phyloP scores from a whole-genome alignment of 345 rosid genomes.

The Populus simonii region DNA sequence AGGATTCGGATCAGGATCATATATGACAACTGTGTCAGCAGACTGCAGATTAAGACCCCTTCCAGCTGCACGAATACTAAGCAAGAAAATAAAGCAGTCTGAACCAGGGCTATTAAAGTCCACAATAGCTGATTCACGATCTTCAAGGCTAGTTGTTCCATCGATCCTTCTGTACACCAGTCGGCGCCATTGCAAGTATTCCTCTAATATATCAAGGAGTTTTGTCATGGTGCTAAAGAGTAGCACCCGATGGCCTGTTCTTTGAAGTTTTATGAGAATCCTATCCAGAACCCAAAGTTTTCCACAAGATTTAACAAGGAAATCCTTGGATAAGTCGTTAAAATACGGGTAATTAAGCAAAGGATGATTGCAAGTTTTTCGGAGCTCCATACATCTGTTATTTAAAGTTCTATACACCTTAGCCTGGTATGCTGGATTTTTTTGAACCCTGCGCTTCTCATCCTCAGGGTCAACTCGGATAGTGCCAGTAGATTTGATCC shows the following conservation, averaged over 20 bases:
- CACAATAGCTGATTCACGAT: slow-evolving; percentile 98
- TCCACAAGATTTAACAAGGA: slow-evolving; percentile 92
- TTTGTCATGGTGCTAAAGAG: slow-evolving; percentile 99
- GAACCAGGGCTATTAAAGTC: slow-evolving; percentile 83
- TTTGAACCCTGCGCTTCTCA: slow-evolving; percentile 68
- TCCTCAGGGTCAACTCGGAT: slow-evolving; percentile 96
- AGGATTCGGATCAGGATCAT: slow-evolving; percentile 99
- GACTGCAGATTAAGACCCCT: slow-evolving; percentile 99
- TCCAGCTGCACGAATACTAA: slow-evolving; percentile 98
- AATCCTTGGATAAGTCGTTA: slow-evolving; percentile 82
- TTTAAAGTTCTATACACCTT: slow-evolving; percentile 69
- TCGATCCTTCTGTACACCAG: slow-evolving; percentile 93
- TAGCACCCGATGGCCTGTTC: slow-evolving; percentile 92
- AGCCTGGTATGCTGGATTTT: slow-evolving; percentile 75
- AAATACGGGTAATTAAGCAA: slow-evolving; percentile 92
- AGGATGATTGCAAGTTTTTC: slow-evolving; percentile 97
- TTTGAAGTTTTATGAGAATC: slow-evolving; percentile 87
- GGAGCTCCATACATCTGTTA: slow-evolving; percentile 99
- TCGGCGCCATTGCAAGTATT: slow-evolving; percentile 90
- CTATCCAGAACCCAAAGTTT: slow-evolving; percentile 95
- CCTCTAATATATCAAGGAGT: slow-evolving; percentile 96
- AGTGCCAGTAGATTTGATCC: slow-evolving; percentile 98
- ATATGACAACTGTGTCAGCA: slow-evolving; percentile 96
- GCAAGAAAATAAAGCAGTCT: slow-evolving; percentile 93
- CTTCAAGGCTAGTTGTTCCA: slow-evolving; percentile 99